phyloP scores from a whole-genome alignment of 495 filamentous ascomycete genomes.

The Lepidopterella palustris region DNA sequence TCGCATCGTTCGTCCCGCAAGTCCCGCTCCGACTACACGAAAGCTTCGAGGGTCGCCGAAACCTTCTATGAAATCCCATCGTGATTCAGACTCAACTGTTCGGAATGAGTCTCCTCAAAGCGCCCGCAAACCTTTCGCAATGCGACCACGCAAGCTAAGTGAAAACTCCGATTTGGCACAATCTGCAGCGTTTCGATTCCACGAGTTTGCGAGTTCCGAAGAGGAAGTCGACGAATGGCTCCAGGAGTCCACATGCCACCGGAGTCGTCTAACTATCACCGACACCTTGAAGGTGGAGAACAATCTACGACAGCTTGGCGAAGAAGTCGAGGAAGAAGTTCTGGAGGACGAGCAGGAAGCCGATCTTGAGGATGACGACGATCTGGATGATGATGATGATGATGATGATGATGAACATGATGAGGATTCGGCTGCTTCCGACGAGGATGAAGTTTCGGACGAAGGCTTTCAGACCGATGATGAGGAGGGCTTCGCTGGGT shows the following conservation, averaged over 20 bases:
- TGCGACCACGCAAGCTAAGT: conserved; percentile 26
- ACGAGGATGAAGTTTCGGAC: conserved; percentile 56
- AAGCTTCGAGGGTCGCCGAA: conserved; percentile 11
- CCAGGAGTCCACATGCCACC: conserved; percentile 54
- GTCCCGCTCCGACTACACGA: conserved; percentile 36
- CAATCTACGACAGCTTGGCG: conserved; percentile 74
- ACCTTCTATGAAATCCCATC: conserved; percentile 39
- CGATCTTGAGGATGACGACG: conserved; percentile 37
- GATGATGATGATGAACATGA: conserved; percentile 51
- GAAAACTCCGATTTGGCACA: conserved; percentile 52
- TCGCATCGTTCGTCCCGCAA: conserved; percentile 19
- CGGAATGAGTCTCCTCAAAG: conserved; percentile 34
- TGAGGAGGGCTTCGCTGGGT: conserved; percentile 86
- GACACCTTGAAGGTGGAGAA: conserved; percentile 89
- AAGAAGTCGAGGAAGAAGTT: conserved; percentile 87
- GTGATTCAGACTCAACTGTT: conserved; percentile 47
- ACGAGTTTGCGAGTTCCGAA: conserved; percentile 83
- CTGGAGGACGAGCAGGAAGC: conserved; percentile 42
- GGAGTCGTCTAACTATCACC: conserved; percentile 69
- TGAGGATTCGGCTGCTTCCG: conserved; percentile 46
- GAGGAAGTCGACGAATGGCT: conserved; percentile 84
- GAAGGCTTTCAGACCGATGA: conserved; percentile 86
- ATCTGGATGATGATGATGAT: conserved; percentile 38
- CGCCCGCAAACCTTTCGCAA: conserved; percentile 22
- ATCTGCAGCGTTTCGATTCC: conserved; percentile 71